Evolutionary conservation across 2,329 filamentous ascomycete genomes (phyloP).

Genomic region (Venturia oleaginea): DNA sequence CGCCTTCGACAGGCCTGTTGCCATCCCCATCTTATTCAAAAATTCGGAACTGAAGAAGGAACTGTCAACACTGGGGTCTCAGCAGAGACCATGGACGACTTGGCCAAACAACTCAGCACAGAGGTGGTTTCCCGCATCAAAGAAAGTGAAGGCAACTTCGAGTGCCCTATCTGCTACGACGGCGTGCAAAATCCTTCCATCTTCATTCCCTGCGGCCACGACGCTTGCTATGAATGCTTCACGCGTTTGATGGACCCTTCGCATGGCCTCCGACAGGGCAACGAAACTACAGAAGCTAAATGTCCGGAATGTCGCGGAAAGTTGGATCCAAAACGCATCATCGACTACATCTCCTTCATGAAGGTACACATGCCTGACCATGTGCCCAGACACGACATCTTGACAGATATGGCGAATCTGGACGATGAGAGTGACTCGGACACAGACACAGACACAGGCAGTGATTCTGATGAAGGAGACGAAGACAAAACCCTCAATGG

Average conservation of each 20-base stretch:
- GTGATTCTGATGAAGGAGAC: constrained; percentile 29
- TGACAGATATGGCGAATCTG: constrained; percentile 19
- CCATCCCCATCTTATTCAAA: constrained; percentile 62
- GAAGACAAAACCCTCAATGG: constrained; percentile 26
- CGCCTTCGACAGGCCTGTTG: constrained; percentile 75
- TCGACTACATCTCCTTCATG: constrained; percentile 65
- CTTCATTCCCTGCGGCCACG: constrained; percentile 75
- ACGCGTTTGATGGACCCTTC: constrained; percentile 56
- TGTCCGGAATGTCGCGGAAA: constrained; percentile 69
- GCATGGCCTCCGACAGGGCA: constrained; percentile 49
- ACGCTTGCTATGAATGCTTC: constrained; percentile 67
- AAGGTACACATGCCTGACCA: constrained; percentile 57
- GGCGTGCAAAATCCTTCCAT: constrained; percentile 63
- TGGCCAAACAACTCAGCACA: constrained; percentile 51
- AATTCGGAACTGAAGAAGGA: constrained; percentile 39
- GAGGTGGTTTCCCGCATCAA: constrained; percentile 61
- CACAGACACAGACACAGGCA: constrained; percentile 23
- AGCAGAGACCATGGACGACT: constrained; percentile 48
- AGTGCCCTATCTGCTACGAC: constrained; percentile 79
- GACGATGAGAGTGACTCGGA: constrained; percentile 19
- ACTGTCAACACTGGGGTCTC: constrained; percentile 37
- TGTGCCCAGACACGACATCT: constrained; percentile 26
- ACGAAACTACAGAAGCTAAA: constrained; percentile 47
- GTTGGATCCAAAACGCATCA: constrained; percentile 60
- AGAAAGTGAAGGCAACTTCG: constrained; percentile 48